Evolutionary conservation across 805 yeast genomes (phyloP).

Genomic region (Kazachstania martiniae): DNA sequence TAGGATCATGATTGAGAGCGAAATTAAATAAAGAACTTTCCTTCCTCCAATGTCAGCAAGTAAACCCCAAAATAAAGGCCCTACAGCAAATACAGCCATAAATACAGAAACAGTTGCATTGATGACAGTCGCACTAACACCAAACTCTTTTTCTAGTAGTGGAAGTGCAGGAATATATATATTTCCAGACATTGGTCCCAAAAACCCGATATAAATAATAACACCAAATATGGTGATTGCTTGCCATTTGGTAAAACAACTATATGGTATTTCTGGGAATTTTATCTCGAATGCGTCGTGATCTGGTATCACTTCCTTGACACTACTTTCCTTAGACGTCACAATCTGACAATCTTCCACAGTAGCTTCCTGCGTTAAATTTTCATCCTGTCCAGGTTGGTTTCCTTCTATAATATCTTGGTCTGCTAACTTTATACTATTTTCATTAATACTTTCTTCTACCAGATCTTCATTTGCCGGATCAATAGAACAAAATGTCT

Average conservation of each 20-base stretch:
- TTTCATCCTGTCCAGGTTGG: no score
- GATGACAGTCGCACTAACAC: slow-evolving; percentile 33
- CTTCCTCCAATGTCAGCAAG: slow-evolving; percentile 51
- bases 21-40: slow-evolving; percentile 50
- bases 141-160: slow-evolving; percentile 31
- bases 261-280: slow-evolving; percentile 22
- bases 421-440: not conserved
- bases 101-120: slow-evolving; percentile 49
- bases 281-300: no score
- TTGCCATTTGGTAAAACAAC: slow-evolving; percentile 29
- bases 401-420: not conserved
- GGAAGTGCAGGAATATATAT: slow-evolving; percentile 48
- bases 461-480: slow-evolving; percentile 1
- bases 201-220: slow-evolving; percentile 39
- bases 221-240: slow-evolving; percentile 28
- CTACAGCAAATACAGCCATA: slow-evolving; percentile 45
- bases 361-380: no score
- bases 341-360: no score
- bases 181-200: slow-evolving; percentile 49
- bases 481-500: slow-evolving; percentile 2
- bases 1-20: slow-evolving; percentile 45
- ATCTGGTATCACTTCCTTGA: no score
- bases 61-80: slow-evolving; percentile 47
- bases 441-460: not conserved
- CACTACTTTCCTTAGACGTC: no score